Conservation (phyloP, 2,329 filamentous ascomycete species). For the Verticillium klebahnii region DNA sequence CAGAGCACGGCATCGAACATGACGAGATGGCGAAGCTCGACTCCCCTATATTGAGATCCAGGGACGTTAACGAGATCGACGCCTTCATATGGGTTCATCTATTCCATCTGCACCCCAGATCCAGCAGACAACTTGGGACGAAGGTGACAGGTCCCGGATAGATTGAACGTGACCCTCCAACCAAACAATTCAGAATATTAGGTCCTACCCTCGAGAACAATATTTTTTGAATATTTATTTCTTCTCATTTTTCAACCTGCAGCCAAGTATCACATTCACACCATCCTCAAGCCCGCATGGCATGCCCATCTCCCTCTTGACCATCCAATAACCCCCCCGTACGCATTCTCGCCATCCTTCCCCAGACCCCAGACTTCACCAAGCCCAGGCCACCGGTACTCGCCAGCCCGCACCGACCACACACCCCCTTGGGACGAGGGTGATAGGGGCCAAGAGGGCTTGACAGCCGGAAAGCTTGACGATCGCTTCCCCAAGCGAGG, state of each 20-base stretch:
- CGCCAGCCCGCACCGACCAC: background rate
- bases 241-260: background rate
- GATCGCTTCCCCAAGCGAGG: background rate
- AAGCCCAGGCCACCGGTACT: background rate
- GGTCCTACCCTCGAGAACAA: background rate
- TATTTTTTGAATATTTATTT: background rate
- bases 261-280: background rate
- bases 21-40: background rate
- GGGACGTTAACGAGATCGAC: background rate
- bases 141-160: background rate
- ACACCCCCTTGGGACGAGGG: background rate
- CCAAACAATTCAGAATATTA: background rate
- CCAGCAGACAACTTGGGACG: background rate
- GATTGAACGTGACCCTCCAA: background rate
- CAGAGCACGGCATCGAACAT: background rate
- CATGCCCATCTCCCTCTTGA: background rate
- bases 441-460: background rate
- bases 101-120: background rate
- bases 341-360: background rate
- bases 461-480: background rate
- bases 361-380: background rate
- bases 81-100: background rate
- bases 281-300: background rate
- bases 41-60: background rate
- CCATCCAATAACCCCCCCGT: too few species aligned